phyloP scores from a whole-genome alignment of 345 rosid genomes.

The Rhizophora mangle region DNA sequence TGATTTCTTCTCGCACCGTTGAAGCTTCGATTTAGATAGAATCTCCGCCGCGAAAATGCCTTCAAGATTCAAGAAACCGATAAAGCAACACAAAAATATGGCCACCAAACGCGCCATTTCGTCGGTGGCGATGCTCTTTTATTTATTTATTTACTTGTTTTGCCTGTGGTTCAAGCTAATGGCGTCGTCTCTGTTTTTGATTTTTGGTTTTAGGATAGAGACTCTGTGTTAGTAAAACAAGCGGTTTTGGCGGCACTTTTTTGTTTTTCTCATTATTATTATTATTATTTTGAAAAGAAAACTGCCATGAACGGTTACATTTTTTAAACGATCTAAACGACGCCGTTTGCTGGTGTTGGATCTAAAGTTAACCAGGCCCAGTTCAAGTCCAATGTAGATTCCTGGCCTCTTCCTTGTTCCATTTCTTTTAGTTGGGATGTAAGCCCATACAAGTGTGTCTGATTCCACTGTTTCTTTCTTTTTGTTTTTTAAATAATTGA shows the following conservation, averaged over 20 bases:
- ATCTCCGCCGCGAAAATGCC: slow-evolving; percentile 33
- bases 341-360: too few species aligned
- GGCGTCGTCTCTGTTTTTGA: not conserved
- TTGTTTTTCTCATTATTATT: too few species aligned
- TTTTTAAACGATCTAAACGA: too few species aligned
- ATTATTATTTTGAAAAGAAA: not conserved
- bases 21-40: slow-evolving; percentile 66
- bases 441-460: too few species aligned
- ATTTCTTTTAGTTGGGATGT: too few species aligned
- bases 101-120: not conserved
- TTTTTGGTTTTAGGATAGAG: not conserved
- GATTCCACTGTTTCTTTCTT: too few species aligned
- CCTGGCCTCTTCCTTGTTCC: too few species aligned
- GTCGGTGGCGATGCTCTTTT: not conserved
- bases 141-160: not conserved
- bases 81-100: not conserved
- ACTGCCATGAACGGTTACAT: slow-evolving; percentile 18
- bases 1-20: slow-evolving; percentile 49
- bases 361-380: too few species aligned
- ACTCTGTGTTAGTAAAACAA: not conserved
- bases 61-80: not conserved
- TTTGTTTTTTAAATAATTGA: too few species aligned
- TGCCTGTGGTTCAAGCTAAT: not conserved
- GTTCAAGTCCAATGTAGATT: too few species aligned
- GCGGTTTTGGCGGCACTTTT: slow-evolving; percentile 13